phyloP scores from a whole-genome alignment of 2,329 filamentous ascomycete species.

The Verticillium klebahnii region DNA sequence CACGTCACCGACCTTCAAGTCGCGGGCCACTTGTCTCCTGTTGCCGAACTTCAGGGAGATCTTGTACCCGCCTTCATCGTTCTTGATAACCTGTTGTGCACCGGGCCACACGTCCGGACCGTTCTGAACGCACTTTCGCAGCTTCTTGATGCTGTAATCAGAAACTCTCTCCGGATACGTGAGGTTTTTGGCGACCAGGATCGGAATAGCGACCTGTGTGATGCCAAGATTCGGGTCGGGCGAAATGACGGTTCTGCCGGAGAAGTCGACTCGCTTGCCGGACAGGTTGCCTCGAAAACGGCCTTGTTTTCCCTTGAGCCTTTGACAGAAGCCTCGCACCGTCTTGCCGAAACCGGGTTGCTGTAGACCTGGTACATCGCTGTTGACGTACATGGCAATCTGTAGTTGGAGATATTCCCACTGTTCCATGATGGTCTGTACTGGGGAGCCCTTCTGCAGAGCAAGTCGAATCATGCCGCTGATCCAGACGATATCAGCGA shows the following conservation, averaged over 20 bases:
- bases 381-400: constrained; percentile 97
- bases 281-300: constrained; percentile 96
- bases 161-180: constrained; percentile 92
- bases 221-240: constrained; percentile 93
- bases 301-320: constrained; percentile 94
- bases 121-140: constrained; percentile 68
- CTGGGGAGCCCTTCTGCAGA: constrained; percentile 74
- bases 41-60: constrained; percentile 73
- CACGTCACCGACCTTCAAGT: constrained; percentile 76
- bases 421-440: constrained; percentile 92
- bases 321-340: constrained; percentile 90
- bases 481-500: constrained; percentile 94
- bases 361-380: constrained; percentile 87
- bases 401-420: constrained; percentile 97
- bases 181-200: constrained; percentile 90
- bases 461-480: constrained; percentile 83
- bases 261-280: constrained; percentile 98
- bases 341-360: constrained; percentile 83
- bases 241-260: constrained; percentile 93
- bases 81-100: constrained; percentile 73
- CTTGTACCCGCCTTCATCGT: constrained; percentile 60
- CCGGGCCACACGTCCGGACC: constrained; percentile 80
- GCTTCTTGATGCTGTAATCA: constrained; percentile 77
- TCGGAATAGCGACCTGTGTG: constrained; percentile 88
- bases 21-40: constrained; percentile 64